A percentile compares a stretch with the other conserved stretches of the same genome.
These are phyloP conservation scores for Delitschia confertaspora DNA, from an alignment of 495 filamentous ascomycete genomes.

Conservation along the genomic window DNA sequence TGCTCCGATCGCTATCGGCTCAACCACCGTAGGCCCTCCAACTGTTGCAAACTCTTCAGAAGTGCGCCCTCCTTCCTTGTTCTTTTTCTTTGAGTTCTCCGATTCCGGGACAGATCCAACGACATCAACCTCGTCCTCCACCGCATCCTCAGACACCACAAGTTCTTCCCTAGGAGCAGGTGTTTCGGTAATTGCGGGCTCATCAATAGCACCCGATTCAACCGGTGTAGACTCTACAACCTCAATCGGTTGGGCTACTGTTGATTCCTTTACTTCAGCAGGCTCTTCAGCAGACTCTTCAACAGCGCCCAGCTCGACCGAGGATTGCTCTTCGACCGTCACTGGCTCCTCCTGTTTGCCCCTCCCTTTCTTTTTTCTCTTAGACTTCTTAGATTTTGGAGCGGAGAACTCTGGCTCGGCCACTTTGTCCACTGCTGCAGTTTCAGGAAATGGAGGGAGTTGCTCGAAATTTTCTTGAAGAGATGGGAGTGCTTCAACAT, in stretches of 20 bases:
- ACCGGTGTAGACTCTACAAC: too few species aligned
- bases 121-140: background rate
- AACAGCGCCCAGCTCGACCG: too few species aligned
- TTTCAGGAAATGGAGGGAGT: too few species aligned
- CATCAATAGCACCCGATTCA: too few species aligned
- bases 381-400: slow-evolving; percentile 5
- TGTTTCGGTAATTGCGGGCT: background rate
- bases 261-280: background rate
- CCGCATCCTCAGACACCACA: too few species aligned
- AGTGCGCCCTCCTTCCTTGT: slow-evolving; percentile 8
- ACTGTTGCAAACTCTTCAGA: background rate
- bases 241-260: too few species aligned
- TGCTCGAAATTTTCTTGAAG: too few species aligned
- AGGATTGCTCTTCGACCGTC: too few species aligned
- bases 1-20: too few species aligned
- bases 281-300: background rate
- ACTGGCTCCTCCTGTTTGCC: background rate
- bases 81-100: slow-evolving; percentile 10
- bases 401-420: slow-evolving; percentile 1
- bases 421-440: too few species aligned
- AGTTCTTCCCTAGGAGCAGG: background rate
- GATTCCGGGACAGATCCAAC: slow-evolving; percentile 2
- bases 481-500: too few species aligned
- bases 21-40: background rate
- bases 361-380: slow-evolving; percentile 16